Evolutionary conservation across 1,284 basidiomycete genomes (phyloP).

Genomic region (Vanrija sp.): DNA sequence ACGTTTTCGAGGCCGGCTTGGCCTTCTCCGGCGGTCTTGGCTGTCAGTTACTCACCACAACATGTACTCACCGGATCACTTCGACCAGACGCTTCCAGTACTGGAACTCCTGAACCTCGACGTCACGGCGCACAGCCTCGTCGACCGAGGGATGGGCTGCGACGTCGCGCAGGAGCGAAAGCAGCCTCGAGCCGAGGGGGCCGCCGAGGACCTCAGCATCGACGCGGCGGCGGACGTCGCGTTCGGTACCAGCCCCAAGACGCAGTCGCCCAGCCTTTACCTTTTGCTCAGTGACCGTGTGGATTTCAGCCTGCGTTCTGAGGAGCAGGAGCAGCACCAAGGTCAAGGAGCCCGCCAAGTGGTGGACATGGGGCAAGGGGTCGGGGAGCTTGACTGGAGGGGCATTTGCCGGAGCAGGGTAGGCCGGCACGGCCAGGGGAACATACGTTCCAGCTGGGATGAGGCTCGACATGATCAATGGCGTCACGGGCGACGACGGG

Average conservation of each 20-base stretch:
- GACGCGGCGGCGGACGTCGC: constrained; percentile 61
- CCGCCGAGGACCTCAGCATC: constrained; percentile 45
- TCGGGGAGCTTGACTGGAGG: constrained; percentile 46
- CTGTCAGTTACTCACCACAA: background rate
- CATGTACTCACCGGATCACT: constrained; percentile 14
- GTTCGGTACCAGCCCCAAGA: constrained; percentile 63
- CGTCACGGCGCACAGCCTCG: constrained; percentile 35
- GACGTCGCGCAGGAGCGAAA: constrained; percentile 36
- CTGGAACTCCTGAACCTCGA: constrained; percentile 41
- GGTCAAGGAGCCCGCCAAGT: constrained; percentile 50
- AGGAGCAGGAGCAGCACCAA: constrained; percentile 48
- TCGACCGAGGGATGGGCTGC: constrained; percentile 32
- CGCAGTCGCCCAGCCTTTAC: constrained; percentile 71
- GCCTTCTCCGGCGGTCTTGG: background rate
- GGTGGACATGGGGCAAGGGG: constrained; percentile 48
- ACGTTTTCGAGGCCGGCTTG: constrained; percentile 2
- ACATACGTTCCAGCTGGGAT: constrained; percentile 50
- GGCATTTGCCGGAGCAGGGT: constrained; percentile 63
- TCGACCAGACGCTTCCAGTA: constrained; percentile 39
- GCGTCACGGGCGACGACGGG: constrained; percentile 67
- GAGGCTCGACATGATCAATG: constrained; percentile 63
- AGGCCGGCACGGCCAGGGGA: constrained; percentile 47
- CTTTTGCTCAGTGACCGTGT: constrained; percentile 58
- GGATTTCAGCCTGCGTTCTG: constrained; percentile 60
- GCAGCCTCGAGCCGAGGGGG: constrained; percentile 36